Conservation (phyloP, 2,329 filamentous ascomycete genomes). For the Botrytis cinerea region DNA sequence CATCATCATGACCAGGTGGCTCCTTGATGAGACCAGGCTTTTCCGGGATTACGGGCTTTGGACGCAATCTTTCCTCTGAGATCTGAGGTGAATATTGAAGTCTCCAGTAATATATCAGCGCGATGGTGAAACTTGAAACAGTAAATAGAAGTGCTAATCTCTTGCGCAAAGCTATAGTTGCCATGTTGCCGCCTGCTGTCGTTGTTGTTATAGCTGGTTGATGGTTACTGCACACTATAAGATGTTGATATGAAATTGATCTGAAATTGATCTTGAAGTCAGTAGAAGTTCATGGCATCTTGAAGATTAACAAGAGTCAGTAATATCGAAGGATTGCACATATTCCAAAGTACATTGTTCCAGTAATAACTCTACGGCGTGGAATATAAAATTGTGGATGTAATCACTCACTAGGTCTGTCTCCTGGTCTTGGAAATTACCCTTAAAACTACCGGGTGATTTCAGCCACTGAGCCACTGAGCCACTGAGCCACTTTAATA, state of each 20-base stretch:
- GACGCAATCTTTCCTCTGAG: not conserved
- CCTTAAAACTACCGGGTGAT: not conserved
- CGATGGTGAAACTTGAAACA: conserved; percentile 8
- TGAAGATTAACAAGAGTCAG: not conserved
- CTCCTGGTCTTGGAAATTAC: not conserved
- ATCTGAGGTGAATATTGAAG: conserved; percentile 18
- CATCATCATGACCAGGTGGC: not conserved
- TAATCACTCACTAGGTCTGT: not conserved
- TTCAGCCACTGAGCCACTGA: not conserved
- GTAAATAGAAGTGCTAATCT: conserved; percentile 14
- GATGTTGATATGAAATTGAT: not conserved
- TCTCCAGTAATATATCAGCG: conserved; percentile 13
- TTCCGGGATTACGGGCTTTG: conserved; percentile 12
- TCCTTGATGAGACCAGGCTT: not conserved
- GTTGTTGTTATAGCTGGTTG: not conserved
- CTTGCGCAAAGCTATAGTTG: conserved; percentile 3
- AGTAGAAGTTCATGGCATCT: not conserved
- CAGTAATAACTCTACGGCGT: not conserved
- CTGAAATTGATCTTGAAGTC: not conserved
- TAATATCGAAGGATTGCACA: not conserved
- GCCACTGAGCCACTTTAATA: not conserved
- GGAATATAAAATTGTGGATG: not conserved
- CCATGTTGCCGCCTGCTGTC: conserved; percentile 3
- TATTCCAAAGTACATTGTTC: not conserved
- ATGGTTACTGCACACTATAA: not conserved